These are phyloP conservation scores for Fusarium sulawesiense DNA, from an alignment of 2,329 filamentous ascomycete species.

Conservation along the genomic window DNA sequence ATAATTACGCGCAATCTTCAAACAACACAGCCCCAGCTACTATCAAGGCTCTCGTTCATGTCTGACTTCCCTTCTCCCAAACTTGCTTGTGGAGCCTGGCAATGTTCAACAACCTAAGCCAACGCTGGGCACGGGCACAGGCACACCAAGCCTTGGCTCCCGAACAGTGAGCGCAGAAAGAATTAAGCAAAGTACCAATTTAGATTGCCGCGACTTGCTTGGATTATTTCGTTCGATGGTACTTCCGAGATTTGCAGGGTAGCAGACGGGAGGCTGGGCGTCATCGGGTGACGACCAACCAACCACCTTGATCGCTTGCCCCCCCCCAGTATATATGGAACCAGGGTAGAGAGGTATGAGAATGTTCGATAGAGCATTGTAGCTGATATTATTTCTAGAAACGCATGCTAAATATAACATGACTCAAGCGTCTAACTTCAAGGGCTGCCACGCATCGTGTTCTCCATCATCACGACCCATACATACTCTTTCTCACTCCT, in stretches of 20 bases:
- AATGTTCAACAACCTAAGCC: constrained; percentile 19
- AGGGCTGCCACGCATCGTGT: constrained; percentile 27
- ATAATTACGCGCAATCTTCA: constrained; percentile 20
- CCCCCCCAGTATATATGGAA: constrained; percentile 8
- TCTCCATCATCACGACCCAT: constrained; percentile 25
- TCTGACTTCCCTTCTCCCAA: constrained; percentile 14
- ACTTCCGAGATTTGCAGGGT: constrained; percentile 26
- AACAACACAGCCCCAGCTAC: constrained; percentile 24
- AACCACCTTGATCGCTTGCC: constrained; percentile 35
- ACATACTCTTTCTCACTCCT: constrained; percentile 13
- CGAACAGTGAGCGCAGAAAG: not conserved
- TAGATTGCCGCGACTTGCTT: not conserved
- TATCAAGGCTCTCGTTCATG: constrained; percentile 24
- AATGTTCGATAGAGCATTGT: constrained; percentile 5
- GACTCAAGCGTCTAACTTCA: constrained; percentile 19
- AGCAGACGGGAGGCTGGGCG: constrained; percentile 19
- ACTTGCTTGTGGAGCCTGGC: constrained; percentile 20
- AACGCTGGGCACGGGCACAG: constrained; percentile 10
- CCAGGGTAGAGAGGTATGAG: constrained; percentile 3
- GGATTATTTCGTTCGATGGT: not conserved
- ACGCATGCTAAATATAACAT: constrained; percentile 12
- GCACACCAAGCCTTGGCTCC: constrained; percentile 2
- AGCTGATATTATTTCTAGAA: not conserved
- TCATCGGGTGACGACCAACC: constrained; percentile 31
- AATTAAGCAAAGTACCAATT: not conserved